Evolutionary conservation across 148 eudicot genomes (phyloP).

Genomic region (Beta vulgaris): DNA sequence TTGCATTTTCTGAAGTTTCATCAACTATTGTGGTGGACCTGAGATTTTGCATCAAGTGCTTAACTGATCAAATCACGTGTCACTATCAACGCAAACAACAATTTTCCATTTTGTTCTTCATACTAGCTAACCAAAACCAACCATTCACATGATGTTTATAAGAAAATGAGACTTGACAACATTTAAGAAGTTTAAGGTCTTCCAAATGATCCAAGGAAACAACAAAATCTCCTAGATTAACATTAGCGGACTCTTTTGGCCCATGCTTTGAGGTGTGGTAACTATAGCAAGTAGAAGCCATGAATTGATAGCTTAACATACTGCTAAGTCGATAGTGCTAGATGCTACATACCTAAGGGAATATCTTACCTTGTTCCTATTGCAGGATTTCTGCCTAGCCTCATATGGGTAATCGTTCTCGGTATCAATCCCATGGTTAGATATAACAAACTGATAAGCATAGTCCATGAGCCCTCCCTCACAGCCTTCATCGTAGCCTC

Average conservation of each 20-base stretch:
- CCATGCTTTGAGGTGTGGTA: background rate
- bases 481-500: conserved; percentile 73
- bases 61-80: background rate
- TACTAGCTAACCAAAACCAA: background rate
- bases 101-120: too few relatives aligned
- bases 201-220: background rate
- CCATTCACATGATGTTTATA: background rate
- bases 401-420: conserved; percentile 82
- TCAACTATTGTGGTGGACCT: background rate
- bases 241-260: background rate
- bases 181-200: background rate
- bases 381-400: conserved; percentile 53
- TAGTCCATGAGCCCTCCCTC: conserved; percentile 95
- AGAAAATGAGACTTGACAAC: background rate
- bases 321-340: too few relatives aligned
- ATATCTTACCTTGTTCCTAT: conserved; percentile 61
- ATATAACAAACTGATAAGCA: conserved; percentile 63
- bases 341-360: background rate
- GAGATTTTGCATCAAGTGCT: background rate
- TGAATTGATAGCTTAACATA: background rate
- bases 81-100: background rate
- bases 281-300: background rate
- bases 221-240: background rate
- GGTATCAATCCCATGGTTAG: conserved; percentile 81
- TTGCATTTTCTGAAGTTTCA: background rate